Conservation (phyloP, 768 basidiomycete species). For the Mycena latifolia region DNA sequence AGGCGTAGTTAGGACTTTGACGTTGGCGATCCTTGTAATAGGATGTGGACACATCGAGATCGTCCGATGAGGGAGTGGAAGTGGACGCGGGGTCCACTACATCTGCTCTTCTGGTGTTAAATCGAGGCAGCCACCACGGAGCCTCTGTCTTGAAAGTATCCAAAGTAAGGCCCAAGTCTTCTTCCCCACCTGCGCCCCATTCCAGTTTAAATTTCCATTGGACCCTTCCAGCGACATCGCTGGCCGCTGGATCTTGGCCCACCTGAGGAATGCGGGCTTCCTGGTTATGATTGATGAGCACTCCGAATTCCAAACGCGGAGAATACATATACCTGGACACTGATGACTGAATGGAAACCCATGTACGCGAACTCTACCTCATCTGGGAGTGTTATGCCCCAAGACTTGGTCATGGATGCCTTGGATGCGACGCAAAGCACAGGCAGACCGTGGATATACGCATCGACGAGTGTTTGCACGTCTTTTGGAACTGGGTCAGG, state of each 20-base stretch:
- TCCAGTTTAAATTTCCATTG: slow-evolving; percentile 60
- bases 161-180: slow-evolving; percentile 40
- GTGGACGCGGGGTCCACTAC: slow-evolving; percentile 14
- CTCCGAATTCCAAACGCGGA: background rate
- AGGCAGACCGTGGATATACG: slow-evolving; percentile 52
- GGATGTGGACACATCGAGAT: slow-evolving; percentile 36
- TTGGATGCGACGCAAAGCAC: slow-evolving; percentile 55
- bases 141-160: slow-evolving; percentile 17
- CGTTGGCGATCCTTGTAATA: slow-evolving; percentile 42
- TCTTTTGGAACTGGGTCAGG: slow-evolving; percentile 55
- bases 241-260: slow-evolving; percentile 4
- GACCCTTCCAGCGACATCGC: slow-evolving; percentile 46
- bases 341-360: slow-evolving; percentile 60
- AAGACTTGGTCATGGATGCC: slow-evolving; percentile 40
- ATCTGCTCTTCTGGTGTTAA: background rate
- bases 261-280: slow-evolving; percentile 34
- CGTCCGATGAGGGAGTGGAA: slow-evolving; percentile 41
- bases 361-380: slow-evolving; percentile 58
- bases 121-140: slow-evolving; percentile 44
- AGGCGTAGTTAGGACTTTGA: slow-evolving; percentile 39
- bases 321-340: slow-evolving; percentile 49
- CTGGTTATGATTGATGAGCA: slow-evolving; percentile 29
- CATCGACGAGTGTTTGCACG: slow-evolving; percentile 55
- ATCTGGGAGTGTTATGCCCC: slow-evolving; percentile 47
- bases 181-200: slow-evolving; percentile 67